phyloP scores from a whole-genome alignment of 2,329 filamentous ascomycete genomes.

The Aspergillus persii region DNA sequence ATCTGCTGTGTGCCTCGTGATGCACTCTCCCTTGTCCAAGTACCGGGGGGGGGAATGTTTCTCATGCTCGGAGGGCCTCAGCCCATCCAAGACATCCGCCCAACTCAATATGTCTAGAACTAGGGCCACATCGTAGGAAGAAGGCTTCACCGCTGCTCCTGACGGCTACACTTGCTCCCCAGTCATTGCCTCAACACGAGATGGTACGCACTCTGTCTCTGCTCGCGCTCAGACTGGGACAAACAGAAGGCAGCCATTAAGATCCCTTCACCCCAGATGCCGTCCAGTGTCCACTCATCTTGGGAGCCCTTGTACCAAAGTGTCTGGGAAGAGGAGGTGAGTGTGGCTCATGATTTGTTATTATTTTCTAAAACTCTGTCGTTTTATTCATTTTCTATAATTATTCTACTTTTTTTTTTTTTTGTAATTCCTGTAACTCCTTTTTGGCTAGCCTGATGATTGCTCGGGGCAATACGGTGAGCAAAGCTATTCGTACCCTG shows the following conservation, averaged over 20 bases:
- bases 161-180: conserved; percentile 1
- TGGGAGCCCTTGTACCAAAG: conserved; percentile 15
- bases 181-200: conserved; percentile 15
- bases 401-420: conserved; percentile 12
- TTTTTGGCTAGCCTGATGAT: conserved; percentile 13
- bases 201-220: conserved; percentile 9
- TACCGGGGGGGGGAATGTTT: conserved; percentile 19
- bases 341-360: not conserved
- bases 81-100: conserved; percentile 23
- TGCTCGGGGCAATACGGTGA: conserved; percentile 4
- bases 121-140: conserved; percentile 10
- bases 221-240: conserved; percentile 8
- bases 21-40: conserved; percentile 13
- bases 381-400: conserved; percentile 11
- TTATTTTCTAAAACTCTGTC: conserved; percentile 13
- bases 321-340: conserved; percentile 22
- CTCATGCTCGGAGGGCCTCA: conserved; percentile 14
- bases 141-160: conserved; percentile 22
- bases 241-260: conserved; percentile 20
- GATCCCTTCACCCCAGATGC: conserved; percentile 14
- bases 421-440: conserved; percentile 2
- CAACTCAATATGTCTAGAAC: conserved; percentile 17
- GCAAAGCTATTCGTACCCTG: conserved; percentile 11
- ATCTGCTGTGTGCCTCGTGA: conserved; percentile 22
- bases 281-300: conserved; percentile 21